Conservation (phyloP, 768 basidiomycete species). For the Boletellus emodensis region DNA sequence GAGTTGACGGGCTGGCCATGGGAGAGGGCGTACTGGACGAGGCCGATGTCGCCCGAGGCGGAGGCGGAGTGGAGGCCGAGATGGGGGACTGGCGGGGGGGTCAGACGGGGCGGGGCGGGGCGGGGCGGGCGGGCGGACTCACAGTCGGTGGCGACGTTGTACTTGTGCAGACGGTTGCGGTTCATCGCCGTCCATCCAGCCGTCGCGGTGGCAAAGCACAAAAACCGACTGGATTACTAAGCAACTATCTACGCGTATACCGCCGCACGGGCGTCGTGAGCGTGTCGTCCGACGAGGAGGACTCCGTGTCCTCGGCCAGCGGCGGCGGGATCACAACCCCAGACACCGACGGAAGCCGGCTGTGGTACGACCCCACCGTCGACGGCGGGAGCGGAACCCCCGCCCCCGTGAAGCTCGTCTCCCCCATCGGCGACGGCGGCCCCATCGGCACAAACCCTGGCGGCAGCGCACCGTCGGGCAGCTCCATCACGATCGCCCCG, state of each 20-base stretch:
- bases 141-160: conserved; percentile 55
- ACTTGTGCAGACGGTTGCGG: conserved; percentile 40
- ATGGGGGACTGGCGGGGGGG: conserved; percentile 54
- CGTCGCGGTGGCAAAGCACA: background rate
- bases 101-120: background rate
- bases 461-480: conserved; percentile 31
- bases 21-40: conserved; percentile 87
- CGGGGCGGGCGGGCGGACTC: conserved; percentile 11
- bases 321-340: conserved; percentile 29
- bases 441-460: conserved; percentile 36
- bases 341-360: conserved; percentile 13
- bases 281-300: conserved; percentile 34
- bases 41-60: conserved; percentile 82
- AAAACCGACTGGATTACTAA: conserved; percentile 14
- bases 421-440: conserved; percentile 14
- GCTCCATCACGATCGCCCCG: conserved; percentile 20
- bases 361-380: conserved; percentile 22
- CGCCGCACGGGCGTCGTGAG: conserved; percentile 31
- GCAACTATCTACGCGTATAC: conserved; percentile 12
- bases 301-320: conserved; percentile 24
- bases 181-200: conserved; percentile 16
- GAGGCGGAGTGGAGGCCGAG: conserved; percentile 77
- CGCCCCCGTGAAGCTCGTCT: conserved; percentile 22
- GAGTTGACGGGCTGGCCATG: conserved; percentile 97
- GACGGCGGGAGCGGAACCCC: conserved; percentile 32